Percentiles rank a stretch among this genome's conserved stretches.
Evolutionary conservation across 306 rosid genomes (phyloP).

Genomic region (Fragaria ananassa): DNA sequence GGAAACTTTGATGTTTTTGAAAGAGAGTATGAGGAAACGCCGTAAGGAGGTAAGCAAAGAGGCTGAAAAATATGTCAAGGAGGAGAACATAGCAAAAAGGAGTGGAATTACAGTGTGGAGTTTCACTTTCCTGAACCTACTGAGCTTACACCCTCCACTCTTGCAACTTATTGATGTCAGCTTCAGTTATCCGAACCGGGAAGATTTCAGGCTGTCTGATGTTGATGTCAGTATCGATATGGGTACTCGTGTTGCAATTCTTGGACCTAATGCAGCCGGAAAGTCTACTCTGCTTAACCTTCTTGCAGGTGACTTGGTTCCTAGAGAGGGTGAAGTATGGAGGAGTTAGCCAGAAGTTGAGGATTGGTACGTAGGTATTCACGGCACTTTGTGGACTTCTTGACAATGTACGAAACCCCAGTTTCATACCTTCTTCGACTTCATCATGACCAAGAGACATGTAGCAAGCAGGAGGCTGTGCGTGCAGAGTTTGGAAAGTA

Average conservation of each 20-base stretch:
- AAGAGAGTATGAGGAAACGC: slow-evolving; percentile 61
- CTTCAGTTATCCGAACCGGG: slow-evolving; percentile 61
- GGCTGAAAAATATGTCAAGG: slow-evolving; percentile 56
- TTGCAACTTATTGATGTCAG: slow-evolving; percentile 66
- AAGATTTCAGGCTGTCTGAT: slow-evolving; percentile 53
- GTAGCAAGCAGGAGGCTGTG: slow-evolving; percentile 75
- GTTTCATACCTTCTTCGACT: slow-evolving; percentile 66
- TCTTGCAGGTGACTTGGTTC: slow-evolving; percentile 65
- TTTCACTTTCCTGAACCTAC: slow-evolving; percentile 62
- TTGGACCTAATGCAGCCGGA: slow-evolving; percentile 65
- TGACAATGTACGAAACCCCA: slow-evolving; percentile 67
- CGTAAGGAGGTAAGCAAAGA: slow-evolving; percentile 70
- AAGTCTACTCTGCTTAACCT: slow-evolving; percentile 63
- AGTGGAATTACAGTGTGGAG: slow-evolving; percentile 39
- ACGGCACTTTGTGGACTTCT: slow-evolving; percentile 62
- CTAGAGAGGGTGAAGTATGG: slow-evolving; percentile 58
- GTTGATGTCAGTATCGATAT: slow-evolving; percentile 59
- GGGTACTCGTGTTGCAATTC: slow-evolving; percentile 68
- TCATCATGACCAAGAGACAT: slow-evolving; percentile 68
- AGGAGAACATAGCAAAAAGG: slow-evolving; percentile 56
- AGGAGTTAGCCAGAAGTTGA: slow-evolving; percentile 59
- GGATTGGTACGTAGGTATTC: slow-evolving; percentile 56
- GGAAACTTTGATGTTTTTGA: slow-evolving; percentile 47
- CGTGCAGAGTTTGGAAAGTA: slow-evolving; percentile 64
- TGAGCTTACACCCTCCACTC: slow-evolving; percentile 62